A percentile compares a stretch with the other conserved stretches of the same genome.
phyloP scores from a whole-genome alignment of 2,329 filamentous ascomycete species.

The Pseudopyrenochaeta lycopersici region DNA sequence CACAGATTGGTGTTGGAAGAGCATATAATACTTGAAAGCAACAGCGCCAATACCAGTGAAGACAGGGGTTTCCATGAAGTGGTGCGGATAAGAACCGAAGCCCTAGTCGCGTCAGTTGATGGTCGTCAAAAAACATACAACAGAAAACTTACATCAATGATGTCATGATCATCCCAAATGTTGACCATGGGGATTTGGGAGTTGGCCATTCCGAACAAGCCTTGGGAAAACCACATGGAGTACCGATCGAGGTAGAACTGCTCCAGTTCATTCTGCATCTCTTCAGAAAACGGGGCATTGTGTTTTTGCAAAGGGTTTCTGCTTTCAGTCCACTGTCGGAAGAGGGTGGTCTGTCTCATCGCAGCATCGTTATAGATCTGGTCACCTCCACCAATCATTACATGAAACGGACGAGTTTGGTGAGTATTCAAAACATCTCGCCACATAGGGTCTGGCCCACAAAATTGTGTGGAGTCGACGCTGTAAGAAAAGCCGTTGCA shows the following conservation, averaged over 20 bases:
- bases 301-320: constrained; percentile 84
- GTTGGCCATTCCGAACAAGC: constrained; percentile 89
- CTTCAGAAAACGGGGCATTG: constrained; percentile 76
- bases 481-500: constrained; percentile 94
- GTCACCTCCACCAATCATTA: constrained; percentile 97
- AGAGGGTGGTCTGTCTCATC: constrained; percentile 76
- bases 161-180: constrained; percentile 90
- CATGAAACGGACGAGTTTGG: constrained; percentile 91
- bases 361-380: constrained; percentile 95
- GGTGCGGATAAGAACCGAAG: constrained; percentile 90
- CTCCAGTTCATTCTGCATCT: constrained; percentile 90
- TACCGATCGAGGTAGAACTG: constrained; percentile 88
- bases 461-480: constrained; percentile 80
- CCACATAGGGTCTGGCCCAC: constrained; percentile 95
- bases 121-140: constrained; percentile 62
- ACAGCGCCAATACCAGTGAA: constrained; percentile 90
- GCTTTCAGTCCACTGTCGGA: constrained; percentile 84
- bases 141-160: constrained; percentile 55
- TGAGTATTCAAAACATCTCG: constrained; percentile 94
- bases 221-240: constrained; percentile 94
- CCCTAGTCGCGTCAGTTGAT: constrained; percentile 62
- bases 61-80: constrained; percentile 89
- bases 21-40: constrained; percentile 98
- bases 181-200: constrained; percentile 98
- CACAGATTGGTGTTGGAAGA: constrained; percentile 96